These are phyloP conservation scores for Kockiozyma suomiensis DNA, from an alignment of 805 yeast species.

Conservation along the genomic window DNA sequence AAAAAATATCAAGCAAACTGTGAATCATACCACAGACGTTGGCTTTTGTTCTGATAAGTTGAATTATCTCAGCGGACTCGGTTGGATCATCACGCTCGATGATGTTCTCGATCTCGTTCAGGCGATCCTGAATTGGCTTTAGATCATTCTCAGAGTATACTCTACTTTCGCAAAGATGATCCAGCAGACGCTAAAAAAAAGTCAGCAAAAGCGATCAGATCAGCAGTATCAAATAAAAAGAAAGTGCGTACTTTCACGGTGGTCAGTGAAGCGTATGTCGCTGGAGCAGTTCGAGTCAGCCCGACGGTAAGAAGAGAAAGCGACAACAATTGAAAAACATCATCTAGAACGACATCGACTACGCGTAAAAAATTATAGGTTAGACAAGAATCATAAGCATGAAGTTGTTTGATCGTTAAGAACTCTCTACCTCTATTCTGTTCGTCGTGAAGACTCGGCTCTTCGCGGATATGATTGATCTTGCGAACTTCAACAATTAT, in stretches of 20 bases:
- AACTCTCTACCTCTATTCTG: conserved; percentile 41
- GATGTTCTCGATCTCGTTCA: conserved; percentile 68
- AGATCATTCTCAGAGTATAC: conserved; percentile 85
- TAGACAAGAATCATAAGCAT: neutral
- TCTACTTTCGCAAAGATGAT: conserved; percentile 77
- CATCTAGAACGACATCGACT: conserved; percentile 80
- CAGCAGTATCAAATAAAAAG: neutral
- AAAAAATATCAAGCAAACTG: neutral
- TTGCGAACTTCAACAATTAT: conserved; percentile 40
- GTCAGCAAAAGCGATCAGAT: neutral
- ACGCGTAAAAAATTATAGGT: too few species aligned
- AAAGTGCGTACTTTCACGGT: conserved; percentile 55
- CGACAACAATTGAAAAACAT: conserved; percentile 83
- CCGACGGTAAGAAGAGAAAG: conserved; percentile 92
- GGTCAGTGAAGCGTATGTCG: conserved; percentile 84
- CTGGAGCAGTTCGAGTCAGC: conserved; percentile 84
- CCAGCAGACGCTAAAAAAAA: conserved; percentile 62
- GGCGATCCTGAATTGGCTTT: conserved; percentile 70
- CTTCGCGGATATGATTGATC: conserved; percentile 40
- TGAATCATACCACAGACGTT: conserved; percentile 51
- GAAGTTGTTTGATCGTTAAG: too few species aligned
- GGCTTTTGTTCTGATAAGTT: conserved; percentile 66
- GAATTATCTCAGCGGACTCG: conserved; percentile 59
- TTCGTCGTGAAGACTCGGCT: conserved; percentile 39
- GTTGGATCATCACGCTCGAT: conserved; percentile 49